Percentiles rank a stretch among this genome's conserved stretches.
phyloP scores from a whole-genome alignment of 2,329 filamentous ascomycete genomes.

The Parastagonospora nodorum region DNA sequence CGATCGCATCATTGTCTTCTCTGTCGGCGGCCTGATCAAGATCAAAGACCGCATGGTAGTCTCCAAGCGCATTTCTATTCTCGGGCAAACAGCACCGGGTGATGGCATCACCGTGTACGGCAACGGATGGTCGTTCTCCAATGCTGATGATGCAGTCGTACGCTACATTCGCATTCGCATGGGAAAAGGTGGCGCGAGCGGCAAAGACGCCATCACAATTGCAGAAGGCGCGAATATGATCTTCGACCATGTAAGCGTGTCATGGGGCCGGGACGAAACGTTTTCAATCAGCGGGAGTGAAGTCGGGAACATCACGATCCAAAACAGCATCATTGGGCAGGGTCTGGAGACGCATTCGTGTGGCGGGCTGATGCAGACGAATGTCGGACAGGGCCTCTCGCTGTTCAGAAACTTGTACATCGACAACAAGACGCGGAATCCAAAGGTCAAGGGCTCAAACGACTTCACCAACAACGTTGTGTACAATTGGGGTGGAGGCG shows the following conservation, averaged over 20 bases:
- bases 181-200: slow-evolving; percentile 56
- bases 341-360: slow-evolving; percentile 60
- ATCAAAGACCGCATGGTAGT: slow-evolving; percentile 55
- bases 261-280: slow-evolving; percentile 63
- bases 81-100: slow-evolving; percentile 58
- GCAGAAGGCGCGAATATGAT: slow-evolving; percentile 61
- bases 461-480: slow-evolving; percentile 59
- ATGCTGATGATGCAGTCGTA: slow-evolving; percentile 59
- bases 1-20: slow-evolving; percentile 58
- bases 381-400: slow-evolving; percentile 52
- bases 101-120: slow-evolving; percentile 59
- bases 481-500: slow-evolving; percentile 62
- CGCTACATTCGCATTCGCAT: slow-evolving; percentile 62
- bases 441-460: slow-evolving; percentile 62
- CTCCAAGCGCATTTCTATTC: slow-evolving; percentile 55
- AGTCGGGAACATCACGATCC: slow-evolving; percentile 55
- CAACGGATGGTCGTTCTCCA: slow-evolving; percentile 59
- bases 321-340: slow-evolving; percentile 60
- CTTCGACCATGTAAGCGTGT: slow-evolving; percentile 60
- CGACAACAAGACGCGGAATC: slow-evolving; percentile 63
- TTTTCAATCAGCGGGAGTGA: slow-evolving; percentile 57
- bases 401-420: slow-evolving; percentile 62
- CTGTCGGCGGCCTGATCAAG: slow-evolving; percentile 57
- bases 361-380: slow-evolving; percentile 58
- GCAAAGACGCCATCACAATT: slow-evolving; percentile 61